Percentiles rank a stretch among this genome's conserved stretches.
Evolutionary conservation across 805 yeast genomes (phyloP).

Genomic region (Dipodascus geniculatus): DNA sequence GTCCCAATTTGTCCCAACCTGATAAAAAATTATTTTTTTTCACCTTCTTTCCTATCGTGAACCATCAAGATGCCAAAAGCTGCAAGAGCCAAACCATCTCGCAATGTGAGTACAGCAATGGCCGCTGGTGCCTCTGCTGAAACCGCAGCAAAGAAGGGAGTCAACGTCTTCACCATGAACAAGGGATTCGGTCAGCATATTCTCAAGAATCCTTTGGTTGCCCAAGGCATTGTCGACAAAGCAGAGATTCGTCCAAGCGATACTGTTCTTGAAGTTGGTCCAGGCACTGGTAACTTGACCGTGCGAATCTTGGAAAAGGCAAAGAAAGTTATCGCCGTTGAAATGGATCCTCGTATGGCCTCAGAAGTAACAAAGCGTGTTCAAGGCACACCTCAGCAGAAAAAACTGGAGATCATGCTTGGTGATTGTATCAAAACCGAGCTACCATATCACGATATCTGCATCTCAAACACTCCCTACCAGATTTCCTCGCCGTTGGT

Average conservation of each 20-base stretch:
- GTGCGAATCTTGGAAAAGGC: conserved; percentile 89
- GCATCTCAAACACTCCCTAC: conserved; percentile 95
- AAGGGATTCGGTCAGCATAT: conserved; percentile 96
- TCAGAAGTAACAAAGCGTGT: conserved; percentile 96
- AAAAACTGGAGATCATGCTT: conserved; percentile 78
- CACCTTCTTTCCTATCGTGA: neutral
- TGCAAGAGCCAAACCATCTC: neutral
- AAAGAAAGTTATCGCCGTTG: conserved; percentile 87
- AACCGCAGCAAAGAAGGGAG: neutral
- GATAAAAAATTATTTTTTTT: too few species aligned
- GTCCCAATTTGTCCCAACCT: neutral
- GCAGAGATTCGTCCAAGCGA: conserved; percentile 90
- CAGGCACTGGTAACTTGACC: conserved; percentile 97
- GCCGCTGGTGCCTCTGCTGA: conserved; percentile 1
- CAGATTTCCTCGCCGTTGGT: conserved; percentile 96
- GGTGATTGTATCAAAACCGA: conserved; percentile 97
- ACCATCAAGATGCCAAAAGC: conserved; percentile 1
- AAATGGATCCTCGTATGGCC: conserved; percentile 99
- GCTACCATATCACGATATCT: conserved; percentile 86
- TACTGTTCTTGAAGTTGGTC: conserved; percentile 91
- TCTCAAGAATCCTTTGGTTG: conserved; percentile 88
- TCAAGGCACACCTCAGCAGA: conserved; percentile 90
- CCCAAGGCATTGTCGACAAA: conserved; percentile 96
- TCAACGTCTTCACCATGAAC: conserved; percentile 79
- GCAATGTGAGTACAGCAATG: neutral